A percentile compares a stretch with the other conserved stretches of the same genome.
Evolutionary conservation across 2,329 filamentous ascomycete species (phyloP).

Genomic region (Cadophora gregata): DNA sequence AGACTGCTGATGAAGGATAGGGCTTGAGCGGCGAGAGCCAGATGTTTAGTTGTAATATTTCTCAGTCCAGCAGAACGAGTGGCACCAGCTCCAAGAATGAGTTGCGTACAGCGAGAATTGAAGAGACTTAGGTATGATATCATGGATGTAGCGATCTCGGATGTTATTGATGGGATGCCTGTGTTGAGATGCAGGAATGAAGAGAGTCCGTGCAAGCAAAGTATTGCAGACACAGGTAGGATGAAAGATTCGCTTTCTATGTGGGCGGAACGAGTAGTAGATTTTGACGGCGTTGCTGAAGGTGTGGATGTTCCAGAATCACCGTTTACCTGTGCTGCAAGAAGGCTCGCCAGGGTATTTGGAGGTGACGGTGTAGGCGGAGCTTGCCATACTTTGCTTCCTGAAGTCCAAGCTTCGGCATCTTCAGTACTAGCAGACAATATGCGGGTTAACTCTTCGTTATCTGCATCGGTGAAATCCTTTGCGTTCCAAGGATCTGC

Average conservation of each 20-base stretch:
- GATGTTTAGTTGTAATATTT: conserved; percentile 95
- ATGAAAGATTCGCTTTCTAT: conserved; percentile 88
- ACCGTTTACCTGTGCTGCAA: conserved; percentile 47
- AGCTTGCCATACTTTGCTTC: conserved; percentile 60
- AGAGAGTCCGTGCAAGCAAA: conserved; percentile 81
- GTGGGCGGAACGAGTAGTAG: conserved; percentile 72
- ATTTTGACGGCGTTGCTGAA: conserved; percentile 50
- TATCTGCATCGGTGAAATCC: conserved; percentile 72
- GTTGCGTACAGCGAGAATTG: conserved; percentile 94
- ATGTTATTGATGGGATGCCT: conserved; percentile 86
- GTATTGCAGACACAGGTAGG: conserved; percentile 81
- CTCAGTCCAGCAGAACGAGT: conserved; percentile 87
- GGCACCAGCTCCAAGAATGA: conserved; percentile 93
- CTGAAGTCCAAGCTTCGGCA: conserved; percentile 64
- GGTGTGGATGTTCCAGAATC: conserved; percentile 39
- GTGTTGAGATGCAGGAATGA: conserved; percentile 83
- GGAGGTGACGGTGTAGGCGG: conserved; percentile 33
- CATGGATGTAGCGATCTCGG: conserved; percentile 79
- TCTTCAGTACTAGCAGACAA: conserved; percentile 75
- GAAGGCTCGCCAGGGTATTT: conserved; percentile 15
- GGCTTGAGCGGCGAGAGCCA: conserved; percentile 89
- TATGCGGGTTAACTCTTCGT: conserved; percentile 65
- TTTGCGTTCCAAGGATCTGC: conserved; percentile 80
- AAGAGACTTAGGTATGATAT: conserved; percentile 90
- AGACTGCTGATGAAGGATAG: conserved; percentile 86